These are phyloP conservation scores for Catharanthus roseus DNA, from an alignment of 257 asterid genomes.

Conservation along the genomic window DNA sequence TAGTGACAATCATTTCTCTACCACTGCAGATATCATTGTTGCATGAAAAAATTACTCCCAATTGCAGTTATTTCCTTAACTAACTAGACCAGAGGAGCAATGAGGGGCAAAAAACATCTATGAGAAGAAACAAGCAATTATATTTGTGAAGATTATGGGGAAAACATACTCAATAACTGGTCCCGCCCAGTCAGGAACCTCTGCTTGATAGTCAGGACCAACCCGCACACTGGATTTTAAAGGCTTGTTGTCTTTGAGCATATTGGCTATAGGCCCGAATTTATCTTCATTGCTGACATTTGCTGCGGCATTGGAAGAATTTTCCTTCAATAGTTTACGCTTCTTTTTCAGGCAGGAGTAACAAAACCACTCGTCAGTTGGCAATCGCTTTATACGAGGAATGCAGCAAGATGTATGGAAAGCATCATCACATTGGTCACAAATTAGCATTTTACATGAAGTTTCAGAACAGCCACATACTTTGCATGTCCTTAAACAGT, in stretches of 20 bases:
- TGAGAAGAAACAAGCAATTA: background rate
- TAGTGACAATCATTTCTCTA: background rate
- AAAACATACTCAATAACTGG: constrained; percentile 62
- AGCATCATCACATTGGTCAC: constrained; percentile 74
- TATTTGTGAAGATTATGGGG: background rate
- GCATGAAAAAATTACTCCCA: background rate
- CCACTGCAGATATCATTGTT: background rate
- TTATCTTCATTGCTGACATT: constrained; percentile 31
- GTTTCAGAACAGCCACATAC: constrained; percentile 42
- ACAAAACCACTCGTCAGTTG: constrained; percentile 76
- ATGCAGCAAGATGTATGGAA: constrained; percentile 72
- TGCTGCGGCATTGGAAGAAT: constrained; percentile 31
- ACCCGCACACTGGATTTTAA: constrained; percentile 58
- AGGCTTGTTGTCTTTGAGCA: constrained; percentile 53
- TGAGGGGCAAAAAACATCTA: background rate
- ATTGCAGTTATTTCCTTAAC: background rate
- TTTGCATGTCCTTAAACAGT: constrained; percentile 54
- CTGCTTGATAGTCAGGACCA: constrained; percentile 69
- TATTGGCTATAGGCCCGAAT: constrained; percentile 44
- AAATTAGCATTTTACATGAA: constrained; percentile 56
- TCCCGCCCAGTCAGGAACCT: constrained; percentile 66
- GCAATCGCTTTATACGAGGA: constrained; percentile 46
- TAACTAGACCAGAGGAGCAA: background rate
- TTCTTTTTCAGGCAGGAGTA: constrained; percentile 68
- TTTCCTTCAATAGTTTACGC: constrained; percentile 48